Percentiles rank a stretch among this genome's conserved stretches.
Evolutionary conservation across 1,284 basidiomycete species (phyloP).

Genomic region (Irpex lacteus): DNA sequence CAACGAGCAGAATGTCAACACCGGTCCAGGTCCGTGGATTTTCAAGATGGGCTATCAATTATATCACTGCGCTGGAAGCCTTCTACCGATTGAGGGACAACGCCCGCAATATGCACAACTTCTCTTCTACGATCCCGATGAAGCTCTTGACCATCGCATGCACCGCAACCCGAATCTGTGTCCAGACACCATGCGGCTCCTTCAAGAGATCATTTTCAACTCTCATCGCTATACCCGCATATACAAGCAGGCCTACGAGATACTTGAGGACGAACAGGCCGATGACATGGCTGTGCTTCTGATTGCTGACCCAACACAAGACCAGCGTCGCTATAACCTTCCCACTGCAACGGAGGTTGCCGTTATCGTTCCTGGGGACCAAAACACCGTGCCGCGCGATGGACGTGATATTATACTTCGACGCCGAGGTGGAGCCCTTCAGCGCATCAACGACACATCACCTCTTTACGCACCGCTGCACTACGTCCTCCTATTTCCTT

Average conservation of each 20-base stretch:
- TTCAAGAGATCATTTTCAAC: conserved; percentile 16
- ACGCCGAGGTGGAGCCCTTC: conserved; percentile 19
- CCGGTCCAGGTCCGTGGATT: conserved; percentile 17
- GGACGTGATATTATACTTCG: conserved; percentile 18
- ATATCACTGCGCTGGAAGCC: conserved; percentile 19
- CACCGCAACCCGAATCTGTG: conserved; percentile 14
- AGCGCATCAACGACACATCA: conserved; percentile 32
- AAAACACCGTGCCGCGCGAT: background rate
- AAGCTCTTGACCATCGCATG: conserved; percentile 14
- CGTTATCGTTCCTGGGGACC: conserved; percentile 24
- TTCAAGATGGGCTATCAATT: conserved; percentile 24
- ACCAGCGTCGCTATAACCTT: conserved; percentile 24
- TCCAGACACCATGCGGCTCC: conserved; percentile 14
- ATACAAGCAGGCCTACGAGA: conserved; percentile 19
- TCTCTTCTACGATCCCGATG: conserved; percentile 22
- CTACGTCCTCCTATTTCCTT: conserved; percentile 40
- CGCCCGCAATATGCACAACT: conserved; percentile 24
- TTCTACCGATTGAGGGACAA: conserved; percentile 14
- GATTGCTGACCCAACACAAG: conserved; percentile 1
- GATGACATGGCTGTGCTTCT: background rate
- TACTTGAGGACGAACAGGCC: conserved; percentile 10
- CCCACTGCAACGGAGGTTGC: conserved; percentile 29
- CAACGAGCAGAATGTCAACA: conserved; percentile 14
- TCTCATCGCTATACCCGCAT: conserved; percentile 16
- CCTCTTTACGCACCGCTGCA: conserved; percentile 35